Percentiles rank a stretch among this genome's conserved stretches.
Evolutionary conservation across 2,329 filamentous ascomycete genomes (phyloP).

Genomic region (Pestalotiopsis sp.): DNA sequence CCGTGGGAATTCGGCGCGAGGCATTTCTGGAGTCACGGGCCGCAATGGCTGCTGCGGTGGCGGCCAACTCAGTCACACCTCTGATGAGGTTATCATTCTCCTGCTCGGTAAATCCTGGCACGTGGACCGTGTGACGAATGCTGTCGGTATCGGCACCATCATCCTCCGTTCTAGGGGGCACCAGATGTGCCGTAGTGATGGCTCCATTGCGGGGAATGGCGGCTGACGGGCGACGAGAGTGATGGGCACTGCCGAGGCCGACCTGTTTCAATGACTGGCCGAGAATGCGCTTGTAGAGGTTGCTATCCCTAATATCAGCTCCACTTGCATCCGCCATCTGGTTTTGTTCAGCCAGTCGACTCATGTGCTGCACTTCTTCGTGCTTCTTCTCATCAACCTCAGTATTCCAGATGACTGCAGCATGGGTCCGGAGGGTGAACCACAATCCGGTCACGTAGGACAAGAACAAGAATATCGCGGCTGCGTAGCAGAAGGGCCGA

Average conservation of each 20-base stretch:
- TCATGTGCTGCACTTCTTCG: conserved; percentile 45
- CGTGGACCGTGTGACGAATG: conserved; percentile 47
- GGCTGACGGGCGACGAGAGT: conserved; percentile 30
- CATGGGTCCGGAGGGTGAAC: conserved; percentile 95
- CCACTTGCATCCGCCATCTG: conserved; percentile 50
- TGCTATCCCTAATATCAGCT: conserved; percentile 80
- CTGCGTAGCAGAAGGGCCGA: conserved; percentile 89
- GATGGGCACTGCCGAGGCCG: conserved; percentile 59
- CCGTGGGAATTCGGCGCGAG: conserved; percentile 40
- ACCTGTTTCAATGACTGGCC: conserved; percentile 87
- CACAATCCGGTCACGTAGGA: conserved; percentile 93
- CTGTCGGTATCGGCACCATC: conserved; percentile 43
- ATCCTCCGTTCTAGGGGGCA: conserved; percentile 67
- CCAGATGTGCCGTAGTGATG: conserved; percentile 66
- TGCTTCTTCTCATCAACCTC: conserved; percentile 78
- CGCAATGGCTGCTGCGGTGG: conserved; percentile 85
- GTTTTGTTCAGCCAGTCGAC: conserved; percentile 37
- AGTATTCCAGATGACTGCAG: conserved; percentile 93
- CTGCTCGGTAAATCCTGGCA: conserved; percentile 76
- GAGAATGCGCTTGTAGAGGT: conserved; percentile 90
- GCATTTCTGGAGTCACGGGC: conserved; percentile 68
- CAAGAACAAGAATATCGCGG: conserved; percentile 82
- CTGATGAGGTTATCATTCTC: conserved; percentile 82
- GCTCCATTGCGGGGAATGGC: conserved; percentile 43
- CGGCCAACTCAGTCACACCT: conserved; percentile 91